Conservation (phyloP, 108 stramenopile species). For the Cyclostephanos invisitatus region DNA sequence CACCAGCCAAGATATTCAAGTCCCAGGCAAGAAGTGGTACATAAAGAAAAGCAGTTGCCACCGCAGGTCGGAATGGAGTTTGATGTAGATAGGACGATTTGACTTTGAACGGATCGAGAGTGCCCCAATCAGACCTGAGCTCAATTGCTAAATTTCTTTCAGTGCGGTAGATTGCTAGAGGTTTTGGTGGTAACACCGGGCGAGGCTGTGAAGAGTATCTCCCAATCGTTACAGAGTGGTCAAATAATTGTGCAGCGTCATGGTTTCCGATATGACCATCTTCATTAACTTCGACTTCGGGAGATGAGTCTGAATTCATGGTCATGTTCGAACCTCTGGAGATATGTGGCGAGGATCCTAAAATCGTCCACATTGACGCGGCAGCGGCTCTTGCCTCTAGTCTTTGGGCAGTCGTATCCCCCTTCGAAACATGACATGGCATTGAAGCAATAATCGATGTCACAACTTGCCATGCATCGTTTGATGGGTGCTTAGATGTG, state of each 20-base stretch:
- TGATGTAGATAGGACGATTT: conserved; percentile 8
- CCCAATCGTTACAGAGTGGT: conserved; percentile 1
- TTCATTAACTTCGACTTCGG: conserved; percentile 57
- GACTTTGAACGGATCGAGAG: conserved; percentile 57
- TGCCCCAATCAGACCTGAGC: conserved; percentile 66
- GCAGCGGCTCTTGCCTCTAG: conserved; percentile 83
- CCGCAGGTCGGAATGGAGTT: conserved; percentile 76
- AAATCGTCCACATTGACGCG: conserved; percentile 82
- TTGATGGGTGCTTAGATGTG: conserved; percentile 20
- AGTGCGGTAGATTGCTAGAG: conserved; percentile 34
- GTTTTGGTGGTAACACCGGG: conserved; percentile 37
- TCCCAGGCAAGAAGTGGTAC: conserved; percentile 89
- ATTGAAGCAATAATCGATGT: conserved; percentile 72
- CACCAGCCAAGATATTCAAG: conserved; percentile 77
- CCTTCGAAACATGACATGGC: conserved; percentile 81
- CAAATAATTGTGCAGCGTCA: conserved; percentile 32
- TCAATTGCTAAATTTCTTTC: conserved; percentile 35
- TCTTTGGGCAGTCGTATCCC: conserved; percentile 69
- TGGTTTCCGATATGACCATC: conserved; percentile 22
- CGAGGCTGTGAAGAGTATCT: conserved; percentile 11
- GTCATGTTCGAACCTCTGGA: conserved; percentile 9
- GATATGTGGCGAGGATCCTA: conserved; percentile 48
- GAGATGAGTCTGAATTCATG: conserved; percentile 53
- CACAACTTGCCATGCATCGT: conserved; percentile 71
- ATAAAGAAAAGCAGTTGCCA: conserved; percentile 80